Base-by-base conservation (phyloP, 1,284 basidiomycete species). In the Lignosus rhinocerotis region DNA sequence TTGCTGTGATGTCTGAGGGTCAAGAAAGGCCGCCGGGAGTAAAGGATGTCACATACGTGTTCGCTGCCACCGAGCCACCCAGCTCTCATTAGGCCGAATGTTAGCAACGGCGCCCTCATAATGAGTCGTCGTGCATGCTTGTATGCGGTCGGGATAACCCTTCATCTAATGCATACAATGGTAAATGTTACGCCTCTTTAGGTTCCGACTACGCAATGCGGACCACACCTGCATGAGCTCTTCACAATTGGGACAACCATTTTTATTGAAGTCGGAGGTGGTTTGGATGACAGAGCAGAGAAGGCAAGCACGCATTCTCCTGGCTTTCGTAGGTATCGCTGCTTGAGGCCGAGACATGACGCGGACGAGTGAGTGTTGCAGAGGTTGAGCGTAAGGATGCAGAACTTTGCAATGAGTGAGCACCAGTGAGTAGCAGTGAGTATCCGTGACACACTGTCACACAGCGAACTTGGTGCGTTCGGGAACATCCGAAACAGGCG, bases 191-290 rank as follows among this genome's bases (percentile, higher is more conserved):
- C 19, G 11, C 6, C 17, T 3, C n/a, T 21, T 6, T 16, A 19
- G 45, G 9, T 5, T n/a, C 17, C 30, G 16, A 34, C 43, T 33
- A 32, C 30, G 25, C 34, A 14, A 6, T 16, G 11, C 10, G 21
- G 16, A 17, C 52, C 76, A 52, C 48, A 95, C 96, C 79, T 96
- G 90, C 73, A 98, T 85, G 65, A 96, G 82, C 67, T 96, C 92
- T 69, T 99, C 96, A 74, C 96, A 99, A 72, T 99, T 99, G 39
- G 96, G 96, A 72, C 96, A 99, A 3, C 96, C 96, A 45, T 81
- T 78, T 63, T 85, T 86, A 53, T 89, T 79, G 72, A 98, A 99
- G 66, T 98, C 96, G 55, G 81, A 79, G 0, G 93, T 87, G 0
- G 87, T 80, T 70, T 95, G 94, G 42, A 97, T 86, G 63, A 96